These are phyloP conservation scores for Aureobasidium sp. DNA, from an alignment of 2,329 filamentous ascomycete species.

Conservation along the genomic window DNA sequence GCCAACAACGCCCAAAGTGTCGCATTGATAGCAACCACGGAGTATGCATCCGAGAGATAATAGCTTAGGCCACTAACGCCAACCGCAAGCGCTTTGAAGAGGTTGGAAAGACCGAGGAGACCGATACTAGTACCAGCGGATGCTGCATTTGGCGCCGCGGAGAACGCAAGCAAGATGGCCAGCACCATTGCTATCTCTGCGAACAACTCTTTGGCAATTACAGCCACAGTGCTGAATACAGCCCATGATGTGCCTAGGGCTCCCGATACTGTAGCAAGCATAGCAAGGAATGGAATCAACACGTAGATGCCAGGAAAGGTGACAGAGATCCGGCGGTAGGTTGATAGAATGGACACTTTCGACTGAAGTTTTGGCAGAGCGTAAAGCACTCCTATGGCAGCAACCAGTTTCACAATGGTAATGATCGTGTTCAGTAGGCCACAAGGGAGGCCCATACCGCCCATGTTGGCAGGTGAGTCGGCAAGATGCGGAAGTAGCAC, in stretches of 20 bases:
- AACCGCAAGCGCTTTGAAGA: constrained; percentile 40
- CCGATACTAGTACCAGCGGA: constrained; percentile 41
- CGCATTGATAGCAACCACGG: constrained; percentile 35
- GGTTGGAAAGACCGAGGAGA: constrained; percentile 38
- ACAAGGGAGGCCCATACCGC: constrained; percentile 39
- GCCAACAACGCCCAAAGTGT: constrained; percentile 36
- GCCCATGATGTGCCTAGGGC: constrained; percentile 8
- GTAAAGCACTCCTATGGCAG: constrained; percentile 31
- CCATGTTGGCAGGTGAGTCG: constrained; percentile 35
- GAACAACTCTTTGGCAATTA: constrained; percentile 37
- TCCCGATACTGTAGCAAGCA: constrained; percentile 21
- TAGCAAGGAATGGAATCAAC: constrained; percentile 31
- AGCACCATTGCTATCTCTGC: constrained; percentile 34
- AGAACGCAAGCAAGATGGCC: constrained; percentile 38
- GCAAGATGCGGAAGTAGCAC: constrained; percentile 39
- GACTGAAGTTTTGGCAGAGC: constrained; percentile 29
- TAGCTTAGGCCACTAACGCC: constrained; percentile 38
- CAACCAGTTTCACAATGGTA: constrained; percentile 33
- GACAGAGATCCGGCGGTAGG: constrained; percentile 34
- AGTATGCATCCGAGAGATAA: constrained; percentile 36
- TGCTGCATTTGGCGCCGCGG: constrained; percentile 39
- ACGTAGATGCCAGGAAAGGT: constrained; percentile 33
- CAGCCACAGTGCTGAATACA: constrained; percentile 26
- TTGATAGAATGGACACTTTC: constrained; percentile 32
- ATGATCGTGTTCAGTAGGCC: constrained; percentile 36